Percentiles rank a stretch among this genome's conserved stretches.
These are phyloP conservation scores for Uronychia binucleata DNA, from an alignment of 73 alveolate species.

Conservation along the genomic window DNA sequence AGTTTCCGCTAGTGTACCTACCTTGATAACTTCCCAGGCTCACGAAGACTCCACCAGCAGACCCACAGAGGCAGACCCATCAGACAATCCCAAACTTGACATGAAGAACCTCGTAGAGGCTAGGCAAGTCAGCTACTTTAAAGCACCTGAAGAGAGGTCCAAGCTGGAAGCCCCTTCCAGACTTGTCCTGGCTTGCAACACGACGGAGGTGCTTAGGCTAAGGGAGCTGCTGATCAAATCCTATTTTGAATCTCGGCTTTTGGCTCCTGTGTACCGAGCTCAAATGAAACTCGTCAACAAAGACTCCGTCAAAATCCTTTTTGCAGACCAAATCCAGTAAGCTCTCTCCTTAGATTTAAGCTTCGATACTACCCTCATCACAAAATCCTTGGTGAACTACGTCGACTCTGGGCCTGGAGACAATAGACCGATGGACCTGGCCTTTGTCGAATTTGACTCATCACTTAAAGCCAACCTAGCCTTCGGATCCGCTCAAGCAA, in stretches of 20 bases:
- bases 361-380: constrained; percentile 25
- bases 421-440: constrained; percentile 16
- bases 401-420: constrained; percentile 34
- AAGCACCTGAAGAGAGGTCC: neutral
- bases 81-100: no score
- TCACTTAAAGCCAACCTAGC: constrained; percentile 23
- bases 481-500: constrained; percentile 11
- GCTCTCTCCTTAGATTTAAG: neutral
- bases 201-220: constrained; percentile 22
- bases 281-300: constrained; percentile 33
- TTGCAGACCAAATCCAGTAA: constrained; percentile 21
- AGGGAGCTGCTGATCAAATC: constrained; percentile 34
- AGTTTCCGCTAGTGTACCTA: neutral
- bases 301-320: constrained; percentile 20
- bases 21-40: neutral
- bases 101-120: neutral
- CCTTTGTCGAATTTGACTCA: constrained; percentile 40
- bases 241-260: constrained; percentile 17
- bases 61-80: neutral
- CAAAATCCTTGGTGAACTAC: constrained; percentile 15
- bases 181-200: constrained; percentile 31
- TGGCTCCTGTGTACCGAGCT: constrained; percentile 14
- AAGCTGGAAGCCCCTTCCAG: constrained; percentile 1
- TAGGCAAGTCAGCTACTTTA: neutral
- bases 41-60: neutral